A percentile compares a stretch with the other conserved stretches of the same genome.
phyloP scores from a whole-genome alignment of 768 basidiomycete genomes.

The Sarcomyxa edulis region DNA sequence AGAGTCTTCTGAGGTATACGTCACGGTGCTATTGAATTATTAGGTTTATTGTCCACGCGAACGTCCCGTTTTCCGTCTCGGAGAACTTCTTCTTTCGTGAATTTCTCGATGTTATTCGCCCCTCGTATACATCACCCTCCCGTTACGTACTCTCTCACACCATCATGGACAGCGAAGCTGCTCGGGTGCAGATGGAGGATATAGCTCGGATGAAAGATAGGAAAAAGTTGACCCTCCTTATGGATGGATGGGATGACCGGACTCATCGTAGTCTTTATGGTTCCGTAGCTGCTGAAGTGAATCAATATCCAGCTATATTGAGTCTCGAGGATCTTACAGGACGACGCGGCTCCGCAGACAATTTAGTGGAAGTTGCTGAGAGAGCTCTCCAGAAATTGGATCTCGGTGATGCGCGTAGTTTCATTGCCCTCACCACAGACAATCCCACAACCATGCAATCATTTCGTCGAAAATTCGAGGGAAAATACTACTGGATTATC shows the following conservation, averaged over 20 bases:
- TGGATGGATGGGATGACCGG: slow-evolving; percentile 27
- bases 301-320: slow-evolving; percentile 17
- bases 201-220: slow-evolving; percentile 3
- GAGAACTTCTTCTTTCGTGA: slow-evolving; percentile 17
- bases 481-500: slow-evolving; percentile 19
- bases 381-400: slow-evolving; percentile 16
- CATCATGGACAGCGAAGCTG: slow-evolving; percentile 16
- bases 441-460: slow-evolving; percentile 26
- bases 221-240: slow-evolving; percentile 16
- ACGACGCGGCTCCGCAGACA: slow-evolving; percentile 15
- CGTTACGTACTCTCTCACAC: slow-evolving; percentile 18
- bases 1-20: too few species aligned
- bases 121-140: slow-evolving; percentile 17
- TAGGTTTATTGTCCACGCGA: slow-evolving; percentile 17
- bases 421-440: slow-evolving; percentile 22
- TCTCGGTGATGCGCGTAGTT: slow-evolving; percentile 8
- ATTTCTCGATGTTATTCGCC: slow-evolving; percentile 17
- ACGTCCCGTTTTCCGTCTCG: slow-evolving; percentile 15
- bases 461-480: slow-evolving; percentile 14
- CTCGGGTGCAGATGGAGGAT: slow-evolving; percentile 14
- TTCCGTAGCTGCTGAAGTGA: slow-evolving; percentile 16
- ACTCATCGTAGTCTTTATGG: slow-evolving; percentile 21
- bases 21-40: too few species aligned
- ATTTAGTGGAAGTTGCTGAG: slow-evolving; percentile 12
- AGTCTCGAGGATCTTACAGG: slow-evolving; percentile 17